Evolutionary conservation across 192 early-diverging fungal genomes (phyloP).

Genomic region (Linnemannia hyalina): DNA sequence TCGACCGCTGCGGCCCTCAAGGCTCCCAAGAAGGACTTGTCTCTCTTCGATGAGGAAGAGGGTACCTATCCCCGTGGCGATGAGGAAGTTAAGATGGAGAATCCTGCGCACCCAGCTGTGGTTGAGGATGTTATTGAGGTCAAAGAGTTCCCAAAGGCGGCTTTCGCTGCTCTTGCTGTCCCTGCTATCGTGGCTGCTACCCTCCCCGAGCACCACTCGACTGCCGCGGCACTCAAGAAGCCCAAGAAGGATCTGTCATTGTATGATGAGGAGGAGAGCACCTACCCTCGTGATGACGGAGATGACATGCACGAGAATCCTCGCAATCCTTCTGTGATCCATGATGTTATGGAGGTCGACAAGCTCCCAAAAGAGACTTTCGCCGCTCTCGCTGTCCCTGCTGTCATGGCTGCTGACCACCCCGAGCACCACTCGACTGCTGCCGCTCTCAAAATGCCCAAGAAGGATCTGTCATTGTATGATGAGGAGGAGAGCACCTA

Average conservation of each 20-base stretch:
- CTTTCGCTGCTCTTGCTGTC: neutral
- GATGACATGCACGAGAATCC: too few species aligned
- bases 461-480: neutral
- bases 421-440: conserved; percentile 10
- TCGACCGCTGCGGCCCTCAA: conserved; percentile 2
- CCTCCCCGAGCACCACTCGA: neutral
- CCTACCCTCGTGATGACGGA: too few species aligned
- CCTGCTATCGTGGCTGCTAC: neutral
- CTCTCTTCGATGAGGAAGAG: conserved; percentile 20
- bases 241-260: neutral
- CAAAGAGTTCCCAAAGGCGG: neutral
- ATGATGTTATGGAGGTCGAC: too few species aligned
- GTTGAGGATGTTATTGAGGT: neutral
- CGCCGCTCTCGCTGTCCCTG: too few species aligned
- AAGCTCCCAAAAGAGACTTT: neutral
- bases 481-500: conserved; percentile 24
- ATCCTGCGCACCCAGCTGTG: conserved; percentile 6
- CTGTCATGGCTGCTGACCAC: too few species aligned
- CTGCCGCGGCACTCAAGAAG: neutral
- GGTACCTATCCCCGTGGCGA: conserved; percentile 19
- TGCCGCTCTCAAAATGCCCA: neutral
- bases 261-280: conserved; percentile 27
- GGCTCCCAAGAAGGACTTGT: neutral
- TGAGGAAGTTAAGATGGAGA: neutral
- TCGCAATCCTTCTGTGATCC: too few species aligned